phyloP scores from a whole-genome alignment of 2,329 filamentous ascomycete genomes.

The Aspergillus chevalieri region DNA sequence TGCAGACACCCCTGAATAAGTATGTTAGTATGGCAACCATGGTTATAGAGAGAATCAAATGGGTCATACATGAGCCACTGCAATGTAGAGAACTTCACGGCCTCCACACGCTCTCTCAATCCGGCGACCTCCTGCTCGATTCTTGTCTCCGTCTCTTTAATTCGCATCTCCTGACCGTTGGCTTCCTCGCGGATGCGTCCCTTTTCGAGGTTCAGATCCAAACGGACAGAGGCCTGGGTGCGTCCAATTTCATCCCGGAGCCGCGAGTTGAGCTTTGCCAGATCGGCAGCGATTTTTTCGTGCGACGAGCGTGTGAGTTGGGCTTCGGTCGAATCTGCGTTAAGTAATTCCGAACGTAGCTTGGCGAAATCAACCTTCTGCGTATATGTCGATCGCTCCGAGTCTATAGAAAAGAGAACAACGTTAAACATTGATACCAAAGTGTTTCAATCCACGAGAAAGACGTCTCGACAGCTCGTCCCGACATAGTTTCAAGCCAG shows the following conservation, averaged over 20 bases:
- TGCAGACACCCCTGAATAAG: slow-evolving; percentile 54
- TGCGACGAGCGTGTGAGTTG: slow-evolving; percentile 83
- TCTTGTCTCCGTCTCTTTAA: slow-evolving; percentile 97
- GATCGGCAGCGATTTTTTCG: slow-evolving; percentile 87
- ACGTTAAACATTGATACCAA: background rate
- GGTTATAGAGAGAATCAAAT: background rate
- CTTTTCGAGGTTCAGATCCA: slow-evolving; percentile 95
- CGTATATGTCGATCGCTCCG: slow-evolving; percentile 54
- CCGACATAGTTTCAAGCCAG: background rate
- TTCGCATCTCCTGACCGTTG: slow-evolving; percentile 92
- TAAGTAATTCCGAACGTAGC: slow-evolving; percentile 86
- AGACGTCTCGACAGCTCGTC: background rate
- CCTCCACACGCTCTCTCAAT: slow-evolving; percentile 83
- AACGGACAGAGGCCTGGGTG: slow-evolving; percentile 83
- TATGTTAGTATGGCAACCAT: slow-evolving; percentile 19
- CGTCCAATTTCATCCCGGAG: slow-evolving; percentile 89
- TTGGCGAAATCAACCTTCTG: slow-evolving; percentile 98
- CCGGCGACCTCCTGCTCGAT: slow-evolving; percentile 97
- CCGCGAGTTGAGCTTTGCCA: slow-evolving; percentile 84
- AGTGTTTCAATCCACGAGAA: background rate
- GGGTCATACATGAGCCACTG: slow-evolving; percentile 91
- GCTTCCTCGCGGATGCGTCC: slow-evolving; percentile 93
- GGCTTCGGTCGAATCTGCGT: slow-evolving; percentile 83
- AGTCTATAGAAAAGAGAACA: slow-evolving; percentile 27
- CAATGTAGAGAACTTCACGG: slow-evolving; percentile 94